phyloP scores from a whole-genome alignment of 352 stramenopile species.

The Phytophthora foliorum region DNA sequence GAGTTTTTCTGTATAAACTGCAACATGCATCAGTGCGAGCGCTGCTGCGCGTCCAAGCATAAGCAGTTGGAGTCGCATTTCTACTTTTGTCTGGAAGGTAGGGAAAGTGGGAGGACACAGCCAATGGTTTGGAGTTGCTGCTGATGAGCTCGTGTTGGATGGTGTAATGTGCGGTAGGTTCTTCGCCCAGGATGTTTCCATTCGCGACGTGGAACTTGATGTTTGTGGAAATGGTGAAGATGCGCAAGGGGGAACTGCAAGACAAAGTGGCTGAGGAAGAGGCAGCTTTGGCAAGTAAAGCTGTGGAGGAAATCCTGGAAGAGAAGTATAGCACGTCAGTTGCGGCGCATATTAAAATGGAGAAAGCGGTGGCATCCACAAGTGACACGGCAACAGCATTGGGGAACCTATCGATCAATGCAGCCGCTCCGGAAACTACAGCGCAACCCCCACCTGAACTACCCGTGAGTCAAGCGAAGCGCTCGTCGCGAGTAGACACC shows the following conservation, averaged over 20 bases:
- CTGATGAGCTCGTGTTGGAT: background rate
- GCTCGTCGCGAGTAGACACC: conserved; percentile 4
- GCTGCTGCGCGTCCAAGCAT: conserved; percentile 59
- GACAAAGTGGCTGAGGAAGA: conserved; percentile 25
- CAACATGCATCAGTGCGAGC: conserved; percentile 64
- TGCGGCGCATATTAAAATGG: conserved; percentile 30
- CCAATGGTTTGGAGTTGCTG: background rate
- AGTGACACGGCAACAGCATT: conserved; percentile 27
- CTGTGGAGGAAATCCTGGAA: background rate
- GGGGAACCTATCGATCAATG: conserved; percentile 40
- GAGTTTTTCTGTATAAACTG: conserved; percentile 74
- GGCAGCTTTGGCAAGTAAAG: background rate
- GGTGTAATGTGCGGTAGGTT: conserved; percentile 29
- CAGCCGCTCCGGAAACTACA: background rate
- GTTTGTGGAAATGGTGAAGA: conserved; percentile 61
- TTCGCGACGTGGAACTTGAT: conserved; percentile 56
- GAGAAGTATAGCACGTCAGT: conserved; percentile 13
- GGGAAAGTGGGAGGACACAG: background rate
- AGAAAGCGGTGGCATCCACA: conserved; percentile 19
- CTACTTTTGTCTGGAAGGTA: conserved; percentile 74
- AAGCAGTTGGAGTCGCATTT: conserved; percentile 46
- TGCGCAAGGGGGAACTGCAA: conserved; percentile 40
- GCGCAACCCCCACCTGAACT: background rate
- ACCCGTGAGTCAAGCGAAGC: conserved; percentile 26
- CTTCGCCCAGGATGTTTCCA: conserved; percentile 47